These are phyloP conservation scores for Suillus lakei DNA, from an alignment of 768 basidiomycete genomes.

Conservation along the genomic window DNA sequence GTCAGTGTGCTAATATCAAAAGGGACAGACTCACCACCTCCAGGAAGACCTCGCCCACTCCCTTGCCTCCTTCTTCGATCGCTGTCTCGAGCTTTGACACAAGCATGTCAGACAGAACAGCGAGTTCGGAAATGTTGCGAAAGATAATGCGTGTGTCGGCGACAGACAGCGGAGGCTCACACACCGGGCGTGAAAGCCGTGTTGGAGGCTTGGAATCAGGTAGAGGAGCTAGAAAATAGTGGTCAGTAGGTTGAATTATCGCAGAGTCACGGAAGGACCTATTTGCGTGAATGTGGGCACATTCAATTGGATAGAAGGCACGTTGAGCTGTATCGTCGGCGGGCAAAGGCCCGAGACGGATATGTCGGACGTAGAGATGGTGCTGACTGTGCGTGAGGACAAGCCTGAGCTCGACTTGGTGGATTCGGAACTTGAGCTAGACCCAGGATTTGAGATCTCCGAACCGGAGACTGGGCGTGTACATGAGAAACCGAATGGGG, in stretches of 20 bases:
- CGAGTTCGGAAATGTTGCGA: conserved; percentile 76
- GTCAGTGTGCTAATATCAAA: background rate
- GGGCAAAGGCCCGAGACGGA: background rate
- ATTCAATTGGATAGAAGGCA: conserved; percentile 1
- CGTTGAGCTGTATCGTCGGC: background rate
- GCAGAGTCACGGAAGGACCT: conserved; percentile 27
- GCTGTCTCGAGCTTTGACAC: conserved; percentile 68
- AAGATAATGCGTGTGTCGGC: conserved; percentile 78
- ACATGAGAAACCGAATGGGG: conserved; percentile 40
- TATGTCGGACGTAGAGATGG: conserved; percentile 58
- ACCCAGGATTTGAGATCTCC: conserved; percentile 17
- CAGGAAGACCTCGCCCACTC: conserved; percentile 77
- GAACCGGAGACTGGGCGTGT: conserved; percentile 30
- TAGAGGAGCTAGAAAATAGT: conserved; percentile 26
- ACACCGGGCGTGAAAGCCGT: background rate
- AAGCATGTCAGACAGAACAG: conserved; percentile 70
- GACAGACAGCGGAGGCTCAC: conserved; percentile 62
- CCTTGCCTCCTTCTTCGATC: conserved; percentile 66
- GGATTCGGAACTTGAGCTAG: conserved; percentile 11
- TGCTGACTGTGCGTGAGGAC: conserved; percentile 48
- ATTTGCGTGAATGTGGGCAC: conserved; percentile 32
- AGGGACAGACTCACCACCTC: conserved; percentile 55
- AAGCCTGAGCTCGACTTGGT: conserved; percentile 39
- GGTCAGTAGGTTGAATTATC: conserved; percentile 38
- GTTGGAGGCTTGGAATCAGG: conserved; percentile 22